Percentiles rank a stretch among this genome's conserved stretches.
Evolutionary conservation across 1,139 yeast genomes (phyloP).

Genomic region (Kodamaea ohmeri): DNA sequence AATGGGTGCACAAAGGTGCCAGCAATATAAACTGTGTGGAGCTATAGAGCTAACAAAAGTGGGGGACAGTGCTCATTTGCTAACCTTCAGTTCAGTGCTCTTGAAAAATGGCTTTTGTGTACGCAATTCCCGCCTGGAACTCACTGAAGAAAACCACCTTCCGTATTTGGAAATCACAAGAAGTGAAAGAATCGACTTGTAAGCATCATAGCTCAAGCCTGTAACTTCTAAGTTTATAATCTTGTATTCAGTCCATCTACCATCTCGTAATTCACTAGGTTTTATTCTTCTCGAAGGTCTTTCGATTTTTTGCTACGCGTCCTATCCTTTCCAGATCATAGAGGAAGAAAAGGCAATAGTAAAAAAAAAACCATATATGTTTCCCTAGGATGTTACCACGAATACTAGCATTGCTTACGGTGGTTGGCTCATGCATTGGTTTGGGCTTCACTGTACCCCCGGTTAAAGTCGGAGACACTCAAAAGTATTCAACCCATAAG

Average conservation of each 20-base stretch:
- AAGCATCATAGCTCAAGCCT: no score
- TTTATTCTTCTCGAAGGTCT: background rate
- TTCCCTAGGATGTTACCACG: conserved; percentile 9
- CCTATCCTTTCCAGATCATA: background rate
- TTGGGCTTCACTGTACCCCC: conserved; percentile 26
- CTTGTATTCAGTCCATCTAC: background rate
- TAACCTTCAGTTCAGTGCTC: no score
- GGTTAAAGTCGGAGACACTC: conserved; percentile 23
- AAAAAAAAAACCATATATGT: conserved; percentile 2
- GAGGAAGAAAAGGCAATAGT: background rate
- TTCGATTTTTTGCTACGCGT: background rate
- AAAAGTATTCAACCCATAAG: conserved; percentile 25
- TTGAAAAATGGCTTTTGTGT: background rate
- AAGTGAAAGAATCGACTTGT: no score
- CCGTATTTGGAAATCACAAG: conserved; percentile 1
- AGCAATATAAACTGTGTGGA: no score
- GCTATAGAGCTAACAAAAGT: no score
- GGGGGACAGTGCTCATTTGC: no score
- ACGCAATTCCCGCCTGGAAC: background rate
- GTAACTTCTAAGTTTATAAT: no score
- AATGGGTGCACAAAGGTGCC: no score
- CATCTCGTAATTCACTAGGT: background rate
- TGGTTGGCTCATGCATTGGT: conserved; percentile 10
- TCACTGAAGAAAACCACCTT: background rate
- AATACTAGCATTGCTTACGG: conserved; percentile 9